Evolutionary conservation across 192 early-diverging fungal genomes (phyloP), one percentile per base, ranked within the genome.

Genomic region (Phlyctochytrium planicorne): DNA sequence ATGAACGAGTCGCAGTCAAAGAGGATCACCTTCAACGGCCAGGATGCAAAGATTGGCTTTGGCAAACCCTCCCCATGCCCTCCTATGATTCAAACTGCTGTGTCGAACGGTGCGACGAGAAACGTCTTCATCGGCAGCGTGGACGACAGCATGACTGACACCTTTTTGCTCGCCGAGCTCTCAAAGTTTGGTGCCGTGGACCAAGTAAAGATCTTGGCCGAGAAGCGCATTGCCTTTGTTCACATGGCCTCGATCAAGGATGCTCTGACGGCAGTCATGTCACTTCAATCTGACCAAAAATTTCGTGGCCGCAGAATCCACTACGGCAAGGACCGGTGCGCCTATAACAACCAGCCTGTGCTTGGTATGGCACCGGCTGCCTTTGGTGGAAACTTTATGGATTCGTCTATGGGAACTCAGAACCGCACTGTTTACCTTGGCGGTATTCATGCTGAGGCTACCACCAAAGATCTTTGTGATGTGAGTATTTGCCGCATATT

Each of bases 251-350:
- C 76, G 64, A 83, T 94, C 40, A 66, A 69, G 16, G 80, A 73
- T 53, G 93, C 93, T 31, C 81, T 94, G 61, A 87, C 88, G 62
- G 90, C 87, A 35, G 90, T 94, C n/a, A 70, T 75, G 23, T 74
- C 68, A 0, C 63, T 95, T 56, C 81, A 86, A 16, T 74, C 66
- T 3, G 84, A 90, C 25, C 53, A 80, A 0, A 67, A 73, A 30
- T 94, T 88, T 82, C 47, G 69, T 14, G 74, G 74, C 53, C 76
- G 83, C 31, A 77, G 89, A 30, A 72, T 95, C 34, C 82, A 87
- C 60, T 95, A 90, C 77, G 93, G 93, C 52, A 92, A 89, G 74
- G 93, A 95, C 80, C 79, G 92, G 31, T 95, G 92, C 65, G 84
- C 86, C 17, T 77, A 77, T 70, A 36, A 73, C 50, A 32, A 47